Base-by-base conservation (phyloP, 106 monocot species). In the Chionographis japonica region DNA sequence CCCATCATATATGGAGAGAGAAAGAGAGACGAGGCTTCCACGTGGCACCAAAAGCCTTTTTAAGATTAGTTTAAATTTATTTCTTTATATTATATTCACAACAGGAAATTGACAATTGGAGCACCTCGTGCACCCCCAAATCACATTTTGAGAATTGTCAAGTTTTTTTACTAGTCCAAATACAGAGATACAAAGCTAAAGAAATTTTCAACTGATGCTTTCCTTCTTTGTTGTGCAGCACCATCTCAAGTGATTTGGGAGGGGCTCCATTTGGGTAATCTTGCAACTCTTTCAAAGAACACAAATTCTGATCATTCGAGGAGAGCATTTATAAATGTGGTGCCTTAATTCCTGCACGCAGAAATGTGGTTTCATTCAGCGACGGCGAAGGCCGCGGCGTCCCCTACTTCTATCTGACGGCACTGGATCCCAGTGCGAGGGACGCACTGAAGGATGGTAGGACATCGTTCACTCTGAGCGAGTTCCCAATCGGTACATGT, bases 281-380 rank as follows among this genome's bases (percentile, higher is more conserved):
- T 27, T 27, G 27, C n/a, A 27, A 27, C 27, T 27, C 27, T 27
- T 27, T 62, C 9, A 8, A 37, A 12, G 16, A 51, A 11, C 41
- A 11, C 0, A 41, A 43, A 8, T 36, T 0, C 2, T 41, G 41
- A 11, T 37, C 42, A 15, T 42, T 53, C n/a, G n/a, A n/a, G 42
- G 42, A 36, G 18, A 27, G 27, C 27, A 27, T 27, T 27, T 27
- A 27, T 27, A 27, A 27, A 27, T 27, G 1, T 27, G 27, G 27
- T 27, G 27, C 17, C 11, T 4, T 4, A 51, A n/a, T 52, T 57
- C 20, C 15, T 64, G 35, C 58, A 18, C 54, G 6, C 12, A 94
- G 94, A 50, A 90, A 94, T 81, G 94, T 90, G 54, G 94, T 94
- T 78, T 94, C 94, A 36, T 94, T 78, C 76, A 94, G 94, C 69